phyloP scores from a whole-genome alignment of 2,329 filamentous ascomycete genomes.

The Aspergillus sp. region DNA sequence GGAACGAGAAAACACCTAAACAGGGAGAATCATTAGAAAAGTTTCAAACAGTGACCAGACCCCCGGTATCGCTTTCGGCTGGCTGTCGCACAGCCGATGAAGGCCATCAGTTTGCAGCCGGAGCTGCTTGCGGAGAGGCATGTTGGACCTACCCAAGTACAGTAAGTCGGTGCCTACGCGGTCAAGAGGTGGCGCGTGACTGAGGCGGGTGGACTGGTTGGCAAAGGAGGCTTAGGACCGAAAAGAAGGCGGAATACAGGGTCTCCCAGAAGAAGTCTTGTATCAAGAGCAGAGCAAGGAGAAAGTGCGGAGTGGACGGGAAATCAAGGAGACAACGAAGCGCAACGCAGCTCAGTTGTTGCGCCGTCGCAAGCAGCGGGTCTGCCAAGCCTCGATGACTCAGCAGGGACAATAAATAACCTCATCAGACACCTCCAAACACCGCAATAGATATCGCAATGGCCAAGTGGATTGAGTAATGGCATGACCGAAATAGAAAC shows the following conservation, averaged over 20 bases:
- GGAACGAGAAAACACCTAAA: background rate
- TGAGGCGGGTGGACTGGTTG: too few relatives aligned
- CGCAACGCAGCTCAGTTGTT: conserved; percentile 18
- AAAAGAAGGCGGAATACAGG: background rate
- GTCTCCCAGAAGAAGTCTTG: conserved; percentile 1
- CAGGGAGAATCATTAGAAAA: background rate
- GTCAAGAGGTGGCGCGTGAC: too few relatives aligned
- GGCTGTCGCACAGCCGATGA: too few relatives aligned
- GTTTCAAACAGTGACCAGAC: background rate
- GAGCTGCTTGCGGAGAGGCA: conserved; percentile 1
- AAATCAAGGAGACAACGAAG: conserved; percentile 18
- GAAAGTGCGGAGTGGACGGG: conserved; percentile 9
- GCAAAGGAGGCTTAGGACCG: background rate
- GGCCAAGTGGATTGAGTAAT: background rate
- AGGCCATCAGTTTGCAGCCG: background rate
- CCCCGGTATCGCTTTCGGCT: too few relatives aligned
- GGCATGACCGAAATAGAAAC: background rate
- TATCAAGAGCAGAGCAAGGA: conserved; percentile 7
- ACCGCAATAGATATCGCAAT: too few relatives aligned
- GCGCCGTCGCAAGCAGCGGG: conserved; percentile 34
- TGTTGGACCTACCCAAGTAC: background rate
- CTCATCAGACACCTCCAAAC: background rate
- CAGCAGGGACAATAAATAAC: conserved; percentile 12
- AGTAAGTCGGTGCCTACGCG: too few relatives aligned
- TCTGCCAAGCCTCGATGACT: conserved; percentile 33